Evolutionary conservation across 192 early-diverging fungal species (phyloP).

Genomic region (Globomyces pollinis-pini): DNA sequence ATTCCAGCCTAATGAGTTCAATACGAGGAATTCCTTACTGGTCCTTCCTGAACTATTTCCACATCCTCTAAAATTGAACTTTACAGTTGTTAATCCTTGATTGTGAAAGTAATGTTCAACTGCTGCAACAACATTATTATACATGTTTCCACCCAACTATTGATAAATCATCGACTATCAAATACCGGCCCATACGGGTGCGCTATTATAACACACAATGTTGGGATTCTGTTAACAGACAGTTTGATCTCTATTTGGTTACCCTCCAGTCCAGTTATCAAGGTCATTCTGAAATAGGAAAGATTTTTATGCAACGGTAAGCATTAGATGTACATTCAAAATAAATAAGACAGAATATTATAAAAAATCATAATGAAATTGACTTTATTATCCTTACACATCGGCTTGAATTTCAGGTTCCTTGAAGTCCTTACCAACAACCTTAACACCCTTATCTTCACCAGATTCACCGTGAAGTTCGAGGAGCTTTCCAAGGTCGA

Average conservation of each 20-base stretch:
- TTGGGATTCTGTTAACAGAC: neutral
- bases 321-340: neutral
- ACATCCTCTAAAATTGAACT: conserved; percentile 24
- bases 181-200: conserved; percentile 27
- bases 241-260: neutral
- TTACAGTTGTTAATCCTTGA: conserved; percentile 15
- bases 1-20: too few relatives aligned
- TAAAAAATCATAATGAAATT: too few relatives aligned
- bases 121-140: conserved; percentile 26
- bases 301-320: too few relatives aligned
- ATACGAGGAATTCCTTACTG: too few relatives aligned
- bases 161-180: neutral
- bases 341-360: neutral
- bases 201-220: conserved; percentile 15
- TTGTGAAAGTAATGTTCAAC: conserved; percentile 19
- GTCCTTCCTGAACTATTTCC: conserved; percentile 20
- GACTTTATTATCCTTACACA: too few relatives aligned
- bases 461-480: conserved; percentile 89
- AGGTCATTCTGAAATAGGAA: too few relatives aligned
- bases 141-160: conserved; percentile 22
- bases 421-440: conserved; percentile 74
- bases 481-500: conserved; percentile 90
- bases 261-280: neutral
- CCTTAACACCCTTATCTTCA: conserved; percentile 70
- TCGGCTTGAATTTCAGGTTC: conserved; percentile 43